Percentiles rank a stretch among this genome's conserved stretches.
Conservation (phyloP, 1,284 basidiomycete species). For the Vanrija pseudolonga region DNA sequence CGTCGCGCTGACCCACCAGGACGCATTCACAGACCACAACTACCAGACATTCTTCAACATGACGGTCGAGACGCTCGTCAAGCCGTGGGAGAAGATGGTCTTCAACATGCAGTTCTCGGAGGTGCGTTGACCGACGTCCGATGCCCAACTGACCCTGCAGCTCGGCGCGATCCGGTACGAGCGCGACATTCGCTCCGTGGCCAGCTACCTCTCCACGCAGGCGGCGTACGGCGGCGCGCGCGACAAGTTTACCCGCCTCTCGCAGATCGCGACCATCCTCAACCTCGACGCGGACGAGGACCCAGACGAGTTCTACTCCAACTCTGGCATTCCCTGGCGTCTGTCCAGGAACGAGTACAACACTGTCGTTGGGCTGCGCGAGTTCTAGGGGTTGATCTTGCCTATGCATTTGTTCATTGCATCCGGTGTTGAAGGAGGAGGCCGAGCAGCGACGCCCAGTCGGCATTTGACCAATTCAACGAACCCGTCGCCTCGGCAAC, state of each 20-base stretch:
- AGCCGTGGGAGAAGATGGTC: slow-evolving; percentile 90
- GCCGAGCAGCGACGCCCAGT: no score
- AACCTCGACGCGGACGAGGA: slow-evolving; percentile 89
- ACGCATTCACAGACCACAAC: slow-evolving; percentile 79
- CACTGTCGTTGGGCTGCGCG: slow-evolving; percentile 61
- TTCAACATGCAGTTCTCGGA: slow-evolving; percentile 81
- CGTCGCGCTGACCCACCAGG: slow-evolving; percentile 51
- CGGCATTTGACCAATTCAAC: no score
- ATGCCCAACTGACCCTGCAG: slow-evolving; percentile 48
- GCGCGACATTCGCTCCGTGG: slow-evolving; percentile 80
- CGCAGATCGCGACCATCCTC: slow-evolving; percentile 87
- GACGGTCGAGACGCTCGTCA: slow-evolving; percentile 76
- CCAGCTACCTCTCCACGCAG: slow-evolving; percentile 76
- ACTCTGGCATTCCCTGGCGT: slow-evolving; percentile 87
- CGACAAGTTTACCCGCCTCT: slow-evolving; percentile 85
- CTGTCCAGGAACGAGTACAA: slow-evolving; percentile 73
- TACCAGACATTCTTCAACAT: slow-evolving; percentile 80
- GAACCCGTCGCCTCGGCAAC: no score
- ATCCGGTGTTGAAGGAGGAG: no score
- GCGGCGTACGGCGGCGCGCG: slow-evolving; percentile 80
- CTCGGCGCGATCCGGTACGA: slow-evolving; percentile 97
- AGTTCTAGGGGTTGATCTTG: slow-evolving; percentile 16
- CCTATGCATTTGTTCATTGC: not conserved
- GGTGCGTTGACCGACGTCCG: slow-evolving; percentile 51
- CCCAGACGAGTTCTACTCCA: slow-evolving; percentile 84